These are phyloP conservation scores for Nitzschia palea DNA, from an alignment of 108 stramenopile genomes.

Conservation along the genomic window DNA sequence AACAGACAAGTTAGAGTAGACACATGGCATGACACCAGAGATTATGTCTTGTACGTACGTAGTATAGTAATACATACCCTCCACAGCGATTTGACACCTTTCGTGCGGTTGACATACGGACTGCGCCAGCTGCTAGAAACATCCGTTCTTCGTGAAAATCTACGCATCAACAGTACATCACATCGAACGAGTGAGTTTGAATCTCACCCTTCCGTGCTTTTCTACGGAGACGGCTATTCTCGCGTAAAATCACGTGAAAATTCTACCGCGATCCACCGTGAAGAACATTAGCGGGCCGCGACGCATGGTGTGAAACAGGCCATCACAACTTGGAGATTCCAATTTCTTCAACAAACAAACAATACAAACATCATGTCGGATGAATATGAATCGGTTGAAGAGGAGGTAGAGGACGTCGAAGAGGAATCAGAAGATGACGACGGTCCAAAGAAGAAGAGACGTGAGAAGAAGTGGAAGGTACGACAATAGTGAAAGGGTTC, in stretches of 20 bases:
- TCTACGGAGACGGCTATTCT: not conserved
- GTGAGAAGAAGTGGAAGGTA: constrained; percentile 44
- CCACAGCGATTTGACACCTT: too few species aligned
- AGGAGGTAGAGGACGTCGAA: constrained; percentile 40
- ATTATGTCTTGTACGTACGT: too few species aligned
- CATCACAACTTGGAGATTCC: constrained; percentile 1
- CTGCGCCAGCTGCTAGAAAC: constrained; percentile 1
- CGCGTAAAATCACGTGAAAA: not conserved
- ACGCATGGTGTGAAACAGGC: not conserved
- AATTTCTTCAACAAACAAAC: not conserved
- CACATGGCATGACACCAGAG: too few species aligned
- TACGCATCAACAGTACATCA: not conserved
- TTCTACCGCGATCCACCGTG: constrained; percentile 1
- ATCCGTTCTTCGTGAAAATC: not conserved
- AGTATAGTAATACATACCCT: too few species aligned
- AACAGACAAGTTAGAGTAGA: too few species aligned
- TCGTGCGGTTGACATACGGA: not conserved
- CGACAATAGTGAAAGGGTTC: not conserved
- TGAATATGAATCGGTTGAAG: constrained; percentile 49
- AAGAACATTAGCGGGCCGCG: not conserved
- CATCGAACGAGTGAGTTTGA: not conserved
- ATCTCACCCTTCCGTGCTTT: constrained; percentile 1
- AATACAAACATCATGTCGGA: constrained; percentile 33
- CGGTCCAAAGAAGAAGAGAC: constrained; percentile 28
- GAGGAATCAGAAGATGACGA: constrained; percentile 43